Evolutionary conservation across 2,329 filamentous ascomycete species (phyloP).

Genomic region (Sordariomycetes sp.): DNA sequence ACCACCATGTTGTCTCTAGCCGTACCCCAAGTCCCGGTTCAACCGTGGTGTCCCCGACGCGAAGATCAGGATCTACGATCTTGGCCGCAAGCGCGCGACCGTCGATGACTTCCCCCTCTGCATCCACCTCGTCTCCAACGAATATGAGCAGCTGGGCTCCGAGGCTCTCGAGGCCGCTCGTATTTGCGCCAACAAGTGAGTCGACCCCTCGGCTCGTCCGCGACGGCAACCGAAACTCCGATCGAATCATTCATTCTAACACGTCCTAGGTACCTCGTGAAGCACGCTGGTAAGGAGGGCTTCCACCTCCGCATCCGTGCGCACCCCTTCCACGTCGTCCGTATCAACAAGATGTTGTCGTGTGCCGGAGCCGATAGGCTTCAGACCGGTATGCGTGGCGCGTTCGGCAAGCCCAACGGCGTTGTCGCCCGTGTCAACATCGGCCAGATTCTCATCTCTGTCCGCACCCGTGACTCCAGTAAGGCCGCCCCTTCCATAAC

Average conservation of each 20-base stretch:
- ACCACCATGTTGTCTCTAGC: conserved; percentile 32
- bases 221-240: neutral
- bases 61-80: conserved; percentile 95
- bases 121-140: conserved; percentile 99
- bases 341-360: conserved; percentile 99
- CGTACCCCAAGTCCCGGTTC: conserved; percentile 99
- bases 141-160: conserved; percentile 99
- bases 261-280: conserved; percentile 46
- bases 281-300: conserved; percentile 57
- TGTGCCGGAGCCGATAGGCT: conserved; percentile 99
- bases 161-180: conserved; percentile 99
- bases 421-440: conserved; percentile 99
- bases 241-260: neutral
- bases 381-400: conserved; percentile 99
- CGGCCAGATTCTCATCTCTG: conserved; percentile 94
- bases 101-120: conserved; percentile 99
- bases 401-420: conserved; percentile 99
- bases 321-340: conserved; percentile 99
- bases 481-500: conserved; percentile 24
- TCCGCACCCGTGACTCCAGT: conserved; percentile 92
- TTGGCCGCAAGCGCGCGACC: conserved; percentile 94
- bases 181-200: conserved; percentile 97
- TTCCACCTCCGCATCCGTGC: conserved; percentile 72
- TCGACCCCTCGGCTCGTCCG: neutral
- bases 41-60: conserved; percentile 94